Conservation (phyloP, 1,284 basidiomycete species). For the Malassezia arunalokei region DNA sequence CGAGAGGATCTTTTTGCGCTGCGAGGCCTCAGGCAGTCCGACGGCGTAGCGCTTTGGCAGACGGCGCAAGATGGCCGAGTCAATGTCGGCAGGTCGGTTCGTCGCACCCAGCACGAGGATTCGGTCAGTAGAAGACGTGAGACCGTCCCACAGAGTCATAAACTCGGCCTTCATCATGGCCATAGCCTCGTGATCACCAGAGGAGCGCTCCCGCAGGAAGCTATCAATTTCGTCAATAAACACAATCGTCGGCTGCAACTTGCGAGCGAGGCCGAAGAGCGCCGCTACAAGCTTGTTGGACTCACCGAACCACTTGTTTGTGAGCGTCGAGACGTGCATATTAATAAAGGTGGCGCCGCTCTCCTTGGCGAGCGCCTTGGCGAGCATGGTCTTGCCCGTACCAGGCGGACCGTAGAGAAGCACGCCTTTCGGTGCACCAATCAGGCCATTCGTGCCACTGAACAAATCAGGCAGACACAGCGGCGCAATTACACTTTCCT, state of each 20-base stretch:
- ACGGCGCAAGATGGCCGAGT: conserved; percentile 81
- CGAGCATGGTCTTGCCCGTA: conserved; percentile 49
- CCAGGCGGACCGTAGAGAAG: conserved; percentile 49
- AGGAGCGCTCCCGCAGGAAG: conserved; percentile 71
- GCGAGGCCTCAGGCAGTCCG: conserved; percentile 64
- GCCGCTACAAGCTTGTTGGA: conserved; percentile 87
- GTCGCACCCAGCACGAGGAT: conserved; percentile 92
- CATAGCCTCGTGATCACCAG: conserved; percentile 90
- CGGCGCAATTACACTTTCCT: conserved; percentile 92
- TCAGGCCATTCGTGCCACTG: conserved; percentile 52
- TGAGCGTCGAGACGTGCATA: conserved; percentile 51
- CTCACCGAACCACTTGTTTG: conserved; percentile 79
- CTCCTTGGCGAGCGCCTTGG: conserved; percentile 56
- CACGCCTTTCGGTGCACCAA: conserved; percentile 53
- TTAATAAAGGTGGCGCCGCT: conserved; percentile 78
- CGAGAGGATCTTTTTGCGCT: conserved; percentile 75
- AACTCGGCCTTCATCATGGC: conserved; percentile 99
- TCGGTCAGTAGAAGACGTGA: conserved; percentile 64
- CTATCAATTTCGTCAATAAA: conserved; percentile 77
- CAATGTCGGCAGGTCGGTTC: conserved; percentile 88
- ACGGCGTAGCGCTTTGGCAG: conserved; percentile 98
- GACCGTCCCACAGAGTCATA: conserved; percentile 98
- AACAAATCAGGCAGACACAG: conserved; percentile 84
- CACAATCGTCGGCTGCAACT: conserved; percentile 64
- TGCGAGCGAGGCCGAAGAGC: conserved; percentile 61